Conservation (phyloP, 2,329 filamentous ascomycete species). For the Claviceps sorghi region DNA sequence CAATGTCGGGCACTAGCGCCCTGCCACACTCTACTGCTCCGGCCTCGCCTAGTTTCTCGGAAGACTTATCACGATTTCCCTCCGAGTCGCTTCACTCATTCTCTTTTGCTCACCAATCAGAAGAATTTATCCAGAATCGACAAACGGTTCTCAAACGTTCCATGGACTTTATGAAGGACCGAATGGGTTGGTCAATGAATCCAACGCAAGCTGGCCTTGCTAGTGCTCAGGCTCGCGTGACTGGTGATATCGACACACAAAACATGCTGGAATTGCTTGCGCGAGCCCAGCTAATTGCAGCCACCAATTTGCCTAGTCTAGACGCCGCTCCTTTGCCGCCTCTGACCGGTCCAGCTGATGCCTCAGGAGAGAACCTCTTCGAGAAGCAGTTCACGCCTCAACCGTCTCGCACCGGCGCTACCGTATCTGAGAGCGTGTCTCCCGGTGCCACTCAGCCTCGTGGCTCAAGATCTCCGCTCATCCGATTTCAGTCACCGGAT, state of each 20-base stretch:
- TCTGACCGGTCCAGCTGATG: constrained; percentile 63
- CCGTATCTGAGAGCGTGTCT: constrained; percentile 22
- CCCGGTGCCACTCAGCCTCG: constrained; percentile 13
- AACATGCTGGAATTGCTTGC: constrained; percentile 81
- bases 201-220: constrained; percentile 61
- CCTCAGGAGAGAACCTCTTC: constrained; percentile 67
- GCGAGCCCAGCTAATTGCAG: constrained; percentile 62
- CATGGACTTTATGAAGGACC: constrained; percentile 92
- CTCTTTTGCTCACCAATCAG: constrained; percentile 90
- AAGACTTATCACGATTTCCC: constrained; percentile 85
- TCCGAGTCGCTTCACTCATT: constrained; percentile 96
- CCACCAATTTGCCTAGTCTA: constrained; percentile 42
- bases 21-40: constrained; percentile 45
- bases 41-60: constrained; percentile 61
- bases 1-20: constrained; percentile 42
- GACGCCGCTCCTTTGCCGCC: constrained; percentile 37
- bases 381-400: constrained; percentile 60
- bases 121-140: constrained; percentile 78
- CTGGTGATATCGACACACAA: constrained; percentile 74
- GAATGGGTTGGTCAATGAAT: constrained; percentile 58
- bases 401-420: constrained; percentile 34
- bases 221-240: constrained; percentile 67
- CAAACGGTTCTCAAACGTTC: constrained; percentile 89
- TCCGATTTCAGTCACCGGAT: constrained; percentile 6
- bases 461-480: constrained; percentile 8